phyloP scores from a whole-genome alignment of 495 filamentous ascomycete species.

The Penicillium manginii region DNA sequence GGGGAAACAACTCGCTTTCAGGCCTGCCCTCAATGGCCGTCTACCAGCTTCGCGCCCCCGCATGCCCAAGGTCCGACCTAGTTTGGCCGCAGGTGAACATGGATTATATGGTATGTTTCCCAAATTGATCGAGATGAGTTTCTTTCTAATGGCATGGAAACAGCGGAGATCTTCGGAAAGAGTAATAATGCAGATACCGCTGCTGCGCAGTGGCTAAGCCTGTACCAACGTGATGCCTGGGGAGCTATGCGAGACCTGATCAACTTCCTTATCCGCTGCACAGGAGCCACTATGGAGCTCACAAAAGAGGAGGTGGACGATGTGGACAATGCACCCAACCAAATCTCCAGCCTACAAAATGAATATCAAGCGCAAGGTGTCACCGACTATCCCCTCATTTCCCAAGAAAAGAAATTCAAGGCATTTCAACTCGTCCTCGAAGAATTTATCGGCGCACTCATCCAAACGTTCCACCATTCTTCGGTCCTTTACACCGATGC shows the following conservation, averaged over 20 bases:
- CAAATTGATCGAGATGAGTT: neutral
- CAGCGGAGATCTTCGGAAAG: conserved; percentile 82
- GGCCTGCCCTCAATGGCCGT: conserved; percentile 51
- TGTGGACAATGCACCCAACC: conserved; percentile 73
- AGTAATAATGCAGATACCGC: conserved; percentile 70
- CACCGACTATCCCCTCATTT: conserved; percentile 91
- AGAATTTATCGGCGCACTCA: conserved; percentile 74
- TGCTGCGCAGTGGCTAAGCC: conserved; percentile 77
- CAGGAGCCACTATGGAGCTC: conserved; percentile 77
- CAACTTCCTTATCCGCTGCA: conserved; percentile 83
- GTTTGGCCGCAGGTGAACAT: conserved; percentile 63
- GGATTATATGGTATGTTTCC: conserved; percentile 74
- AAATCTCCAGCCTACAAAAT: conserved; percentile 76
- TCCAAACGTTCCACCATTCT: conserved; percentile 73
- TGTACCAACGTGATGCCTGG: conserved; percentile 69
- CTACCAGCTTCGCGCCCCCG: conserved; percentile 47
- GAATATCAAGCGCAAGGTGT: conserved; percentile 78
- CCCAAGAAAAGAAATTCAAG: conserved; percentile 69
- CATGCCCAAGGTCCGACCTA: conserved; percentile 62
- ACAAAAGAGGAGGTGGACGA: conserved; percentile 80
- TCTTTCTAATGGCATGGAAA: conserved; percentile 10
- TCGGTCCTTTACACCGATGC: conserved; percentile 74
- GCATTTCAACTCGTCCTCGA: conserved; percentile 76
- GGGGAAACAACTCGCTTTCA: conserved; percentile 52
- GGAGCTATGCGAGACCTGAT: conserved; percentile 79